Percentiles rank a stretch among this genome's conserved stretches.
Conservation (phyloP, 805 yeast species). For the Vanderwaltozyma yarrowii region DNA sequence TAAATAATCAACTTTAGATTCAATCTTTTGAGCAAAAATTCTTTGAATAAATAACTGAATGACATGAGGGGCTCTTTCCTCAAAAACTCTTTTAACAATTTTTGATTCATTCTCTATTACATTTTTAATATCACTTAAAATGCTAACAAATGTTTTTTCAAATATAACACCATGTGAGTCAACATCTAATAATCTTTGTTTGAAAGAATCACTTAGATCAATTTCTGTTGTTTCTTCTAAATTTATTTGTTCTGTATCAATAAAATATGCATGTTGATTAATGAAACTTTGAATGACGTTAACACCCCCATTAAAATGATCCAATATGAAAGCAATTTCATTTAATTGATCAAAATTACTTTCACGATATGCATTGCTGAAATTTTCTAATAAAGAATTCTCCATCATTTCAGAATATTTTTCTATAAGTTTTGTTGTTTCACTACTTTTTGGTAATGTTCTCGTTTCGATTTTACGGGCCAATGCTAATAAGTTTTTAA, state of each 20-base stretch:
- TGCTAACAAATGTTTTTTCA: slow-evolving; percentile 41
- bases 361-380: slow-evolving; percentile 62
- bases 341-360: slow-evolving; percentile 63
- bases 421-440: slow-evolving; percentile 39
- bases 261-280: slow-evolving; percentile 64
- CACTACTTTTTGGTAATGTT: slow-evolving; percentile 36
- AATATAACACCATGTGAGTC: slow-evolving; percentile 37
- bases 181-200: slow-evolving; percentile 57
- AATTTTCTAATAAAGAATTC: slow-evolving; percentile 52
- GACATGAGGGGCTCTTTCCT: slow-evolving; percentile 52
- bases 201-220: slow-evolving; percentile 38
- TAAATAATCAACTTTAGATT: slow-evolving; percentile 44
- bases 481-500: slow-evolving; percentile 53
- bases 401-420: slow-evolving; percentile 73
- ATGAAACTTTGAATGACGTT: slow-evolving; percentile 77
- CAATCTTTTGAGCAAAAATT: slow-evolving; percentile 62
- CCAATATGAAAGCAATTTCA: slow-evolving; percentile 62
- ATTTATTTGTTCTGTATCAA: slow-evolving; percentile 26
- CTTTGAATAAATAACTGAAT: slow-evolving; percentile 62
- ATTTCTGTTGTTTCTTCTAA: slow-evolving; percentile 20
- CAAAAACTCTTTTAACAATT: slow-evolving; percentile 64
- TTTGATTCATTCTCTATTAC: slow-evolving; percentile 65
- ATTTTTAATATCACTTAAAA: slow-evolving; percentile 46
- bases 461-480: slow-evolving; percentile 54
- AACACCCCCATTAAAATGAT: slow-evolving; percentile 75